These are phyloP conservation scores for Botrytis galanthina DNA, from an alignment of 2,329 filamentous ascomycete genomes.

Conservation along the genomic window DNA sequence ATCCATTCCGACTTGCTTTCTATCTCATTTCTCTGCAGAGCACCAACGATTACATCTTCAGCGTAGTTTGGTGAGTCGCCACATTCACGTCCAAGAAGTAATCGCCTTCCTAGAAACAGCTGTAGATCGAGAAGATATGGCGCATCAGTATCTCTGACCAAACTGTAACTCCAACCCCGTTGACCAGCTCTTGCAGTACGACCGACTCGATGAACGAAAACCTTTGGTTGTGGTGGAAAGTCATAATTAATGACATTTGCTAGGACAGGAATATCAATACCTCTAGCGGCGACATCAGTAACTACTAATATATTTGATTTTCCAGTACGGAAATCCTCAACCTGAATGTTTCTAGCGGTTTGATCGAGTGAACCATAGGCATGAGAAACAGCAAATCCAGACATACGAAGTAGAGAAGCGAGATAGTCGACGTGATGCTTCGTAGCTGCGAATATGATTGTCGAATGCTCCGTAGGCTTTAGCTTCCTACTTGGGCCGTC, in stretches of 20 bases:
- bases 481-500: conserved; percentile 56
- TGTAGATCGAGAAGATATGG: conserved; percentile 93
- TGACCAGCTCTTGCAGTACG: conserved; percentile 92
- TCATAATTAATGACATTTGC: conserved; percentile 99
- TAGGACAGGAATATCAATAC: conserved; percentile 94
- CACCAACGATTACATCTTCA: conserved; percentile 79
- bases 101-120: conserved; percentile 82
- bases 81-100: conserved; percentile 70
- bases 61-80: conserved; percentile 66
- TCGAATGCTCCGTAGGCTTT: conserved; percentile 84
- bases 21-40: conserved; percentile 68
- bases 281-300: conserved; percentile 92
- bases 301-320: conserved; percentile 89
- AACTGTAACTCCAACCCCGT: conserved; percentile 91
- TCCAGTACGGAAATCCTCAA: conserved; percentile 83
- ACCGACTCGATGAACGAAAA: conserved; percentile 94
- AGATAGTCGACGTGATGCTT: conserved; percentile 98
- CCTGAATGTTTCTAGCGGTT: conserved; percentile 85
- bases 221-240: conserved; percentile 93
- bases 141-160: conserved; percentile 82
- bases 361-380: conserved; percentile 95
- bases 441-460: conserved; percentile 90
- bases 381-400: conserved; percentile 88
- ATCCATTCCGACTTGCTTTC: conserved; percentile 80
- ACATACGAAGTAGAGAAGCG: conserved; percentile 70